Base-by-base conservation (phyloP, 345 rosid species). In the Linum lewisii region DNA sequence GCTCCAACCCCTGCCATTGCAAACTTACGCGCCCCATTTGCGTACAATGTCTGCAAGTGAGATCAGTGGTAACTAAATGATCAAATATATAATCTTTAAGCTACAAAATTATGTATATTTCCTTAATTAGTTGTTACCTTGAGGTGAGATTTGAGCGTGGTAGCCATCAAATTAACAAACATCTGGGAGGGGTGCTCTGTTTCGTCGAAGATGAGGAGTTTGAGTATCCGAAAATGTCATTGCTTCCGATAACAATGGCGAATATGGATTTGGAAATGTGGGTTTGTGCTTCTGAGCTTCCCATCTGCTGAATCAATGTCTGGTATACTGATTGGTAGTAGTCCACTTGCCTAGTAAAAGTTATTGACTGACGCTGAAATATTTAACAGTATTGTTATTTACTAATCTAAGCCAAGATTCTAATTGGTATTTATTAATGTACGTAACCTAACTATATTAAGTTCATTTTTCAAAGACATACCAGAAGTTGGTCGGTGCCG, bases 201-300 rank as follows among this genome's bases (percentile, higher is more conserved):
- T 74, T 59, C 26, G 54, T 76, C 18, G 72, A 76, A 50, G 76
- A 24, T 1, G 78, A 62, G 0, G 80, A 75, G 23, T 75, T 75
- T 26, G 61, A 76, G 57, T 84, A 87, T 34, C 69, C 81, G 7
- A 84, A 75, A 51, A 90, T 50, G 65, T 85, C 91, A 16, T 90
- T 87, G 73, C 89, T 85, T 29, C 34, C 94, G 0, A 79, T 78
- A 13, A 77, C 77, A 25, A 81, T 25, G 20, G 24, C 24, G 62
- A 77, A 82, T 49, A 90, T 67, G 8, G 97, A 85, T 57, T 77
- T 84, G 0, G 87, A 65, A 1, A 79, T 5, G 65, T 66, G 81
- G 5, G 45, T 18, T 49, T 77, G 74, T 37, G 79, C 77, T 36
- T 13, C 70, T 1, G 72, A 14, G 16, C 76, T 38, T 69, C 72